These are phyloP conservation scores for Stachybotrys chlorohalonatus DNA, from an alignment of 2,329 filamentous ascomycete genomes.

Conservation along the genomic window DNA sequence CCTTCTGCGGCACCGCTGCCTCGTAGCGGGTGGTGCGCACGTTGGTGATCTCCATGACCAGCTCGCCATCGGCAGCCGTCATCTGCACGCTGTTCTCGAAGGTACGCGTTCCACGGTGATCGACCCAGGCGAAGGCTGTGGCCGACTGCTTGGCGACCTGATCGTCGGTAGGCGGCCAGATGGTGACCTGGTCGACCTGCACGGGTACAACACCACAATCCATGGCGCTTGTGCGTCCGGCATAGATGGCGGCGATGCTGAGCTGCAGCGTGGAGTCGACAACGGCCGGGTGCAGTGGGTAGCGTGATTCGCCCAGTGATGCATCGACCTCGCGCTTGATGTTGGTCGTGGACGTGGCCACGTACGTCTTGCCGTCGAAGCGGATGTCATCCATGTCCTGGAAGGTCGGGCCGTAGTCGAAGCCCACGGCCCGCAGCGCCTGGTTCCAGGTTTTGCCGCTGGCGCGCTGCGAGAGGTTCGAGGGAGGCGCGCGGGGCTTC, in stretches of 20 bases:
- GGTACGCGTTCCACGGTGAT: constrained; percentile 10
- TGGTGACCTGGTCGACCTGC: constrained; percentile 14
- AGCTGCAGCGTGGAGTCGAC: constrained; percentile 28
- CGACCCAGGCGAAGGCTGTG: constrained; percentile 10
- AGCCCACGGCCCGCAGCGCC: constrained; percentile 23
- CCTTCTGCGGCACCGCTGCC: constrained; percentile 17
- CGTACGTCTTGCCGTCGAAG: constrained; percentile 13
- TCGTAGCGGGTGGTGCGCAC: constrained; percentile 16
- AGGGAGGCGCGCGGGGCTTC: constrained; percentile 4
- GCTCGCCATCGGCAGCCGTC: constrained; percentile 9
- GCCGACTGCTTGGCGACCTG: constrained; percentile 7
- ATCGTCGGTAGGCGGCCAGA: constrained; percentile 8
- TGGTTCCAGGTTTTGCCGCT: constrained; percentile 15
- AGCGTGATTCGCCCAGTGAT: constrained; percentile 22
- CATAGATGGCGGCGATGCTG: constrained; percentile 18
- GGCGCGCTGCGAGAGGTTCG: constrained; percentile 12
- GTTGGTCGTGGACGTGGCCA: constrained; percentile 16
- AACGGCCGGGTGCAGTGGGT: constrained; percentile 28
- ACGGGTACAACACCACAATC: constrained; percentile 20
- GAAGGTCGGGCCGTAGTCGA: constrained; percentile 29
- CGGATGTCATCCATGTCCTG: constrained; percentile 20
- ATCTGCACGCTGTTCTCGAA: constrained; percentile 14
- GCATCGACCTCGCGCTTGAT: constrained; percentile 9
- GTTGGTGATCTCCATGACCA: constrained; percentile 17
- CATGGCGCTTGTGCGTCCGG: constrained; percentile 17